Evolutionary conservation across 345 rosid genomes (phyloP).

Genomic region (Populus alba): DNA sequence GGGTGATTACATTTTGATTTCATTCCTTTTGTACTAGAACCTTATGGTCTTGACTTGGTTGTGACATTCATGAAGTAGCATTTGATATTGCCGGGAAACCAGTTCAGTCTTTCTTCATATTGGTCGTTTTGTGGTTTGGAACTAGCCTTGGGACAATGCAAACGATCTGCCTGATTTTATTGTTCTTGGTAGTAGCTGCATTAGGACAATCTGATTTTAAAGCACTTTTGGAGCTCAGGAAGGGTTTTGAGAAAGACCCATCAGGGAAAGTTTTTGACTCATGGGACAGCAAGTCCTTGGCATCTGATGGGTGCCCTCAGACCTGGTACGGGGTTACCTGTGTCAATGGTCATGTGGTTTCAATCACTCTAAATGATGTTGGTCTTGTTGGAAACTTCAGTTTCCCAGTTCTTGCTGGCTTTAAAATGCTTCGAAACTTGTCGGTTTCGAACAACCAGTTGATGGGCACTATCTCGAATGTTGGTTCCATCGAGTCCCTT

Average conservation of each 20-base stretch:
- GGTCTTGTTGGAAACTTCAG: conserved; percentile 70
- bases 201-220: conserved; percentile 64
- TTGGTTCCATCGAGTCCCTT: conserved; percentile 52
- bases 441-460: conserved; percentile 63
- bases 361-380: conserved; percentile 54
- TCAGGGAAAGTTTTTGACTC: conserved; percentile 54
- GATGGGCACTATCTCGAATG: conserved; percentile 59
- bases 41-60: not conserved
- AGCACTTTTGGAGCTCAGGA: conserved; percentile 72
- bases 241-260: conserved; percentile 59
- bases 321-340: conserved; percentile 81
- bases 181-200: conserved; percentile 38
- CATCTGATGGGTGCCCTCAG: conserved; percentile 65
- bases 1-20: not conserved
- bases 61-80: too few species aligned
- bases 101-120: not conserved
- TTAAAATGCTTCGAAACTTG: conserved; percentile 56
- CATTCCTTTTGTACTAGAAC: not conserved
- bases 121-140: conserved; percentile 1
- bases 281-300: conserved; percentile 63
- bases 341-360: conserved; percentile 51
- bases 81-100: not conserved
- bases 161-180: conserved; percentile 39
- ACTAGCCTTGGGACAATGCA: conserved; percentile 51
- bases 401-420: conserved; percentile 49